A percentile compares a stretch with the other conserved stretches of the same genome.
Conservation (phyloP, 2,329 filamentous ascomycete genomes). For the Colletotrichum neosansevieriae region DNA sequence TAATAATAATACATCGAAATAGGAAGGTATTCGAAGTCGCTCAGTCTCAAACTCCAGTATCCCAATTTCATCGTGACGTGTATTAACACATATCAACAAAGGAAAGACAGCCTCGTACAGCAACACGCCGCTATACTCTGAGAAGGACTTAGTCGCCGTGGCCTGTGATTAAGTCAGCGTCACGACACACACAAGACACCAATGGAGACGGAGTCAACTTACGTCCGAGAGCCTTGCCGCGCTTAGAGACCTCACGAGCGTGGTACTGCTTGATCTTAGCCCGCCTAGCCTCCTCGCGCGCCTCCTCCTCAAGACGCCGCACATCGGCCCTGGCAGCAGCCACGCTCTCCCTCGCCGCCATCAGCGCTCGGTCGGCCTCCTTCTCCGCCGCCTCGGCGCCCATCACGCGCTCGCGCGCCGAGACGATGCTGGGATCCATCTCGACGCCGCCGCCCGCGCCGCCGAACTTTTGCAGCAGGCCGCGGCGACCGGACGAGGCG, state of each 20-base stretch:
- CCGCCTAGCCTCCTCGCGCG: constrained; percentile 71
- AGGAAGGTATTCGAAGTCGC: background rate
- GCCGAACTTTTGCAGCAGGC: constrained; percentile 59
- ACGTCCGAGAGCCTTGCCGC: constrained; percentile 78
- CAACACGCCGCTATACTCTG: background rate
- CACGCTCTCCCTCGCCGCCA: constrained; percentile 68
- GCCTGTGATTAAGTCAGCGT: constrained; percentile 11
- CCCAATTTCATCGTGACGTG: background rate
- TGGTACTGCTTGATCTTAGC: constrained; percentile 78
- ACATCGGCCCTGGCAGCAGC: constrained; percentile 74
- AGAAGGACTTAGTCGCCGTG: constrained; percentile 28
- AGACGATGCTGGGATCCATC: constrained; percentile 72
- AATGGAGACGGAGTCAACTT: constrained; percentile 50
- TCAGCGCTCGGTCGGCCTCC: constrained; percentile 73
- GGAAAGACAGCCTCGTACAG: background rate
- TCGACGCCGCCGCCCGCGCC: constrained; percentile 53
- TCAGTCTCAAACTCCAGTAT: constrained; percentile 1
- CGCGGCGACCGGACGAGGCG: constrained; percentile 48
- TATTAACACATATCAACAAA: constrained; percentile 2
- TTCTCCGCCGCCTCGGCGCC: constrained; percentile 72
- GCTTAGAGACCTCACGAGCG: constrained; percentile 74
- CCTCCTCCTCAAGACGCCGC: constrained; percentile 72
- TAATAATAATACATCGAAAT: constrained; percentile 5
- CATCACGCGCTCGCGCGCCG: constrained; percentile 72
- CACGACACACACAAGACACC: background rate